phyloP scores from a whole-genome alignment of 2,329 filamentous ascomycete species.

The Penicillium rolfsii region DNA sequence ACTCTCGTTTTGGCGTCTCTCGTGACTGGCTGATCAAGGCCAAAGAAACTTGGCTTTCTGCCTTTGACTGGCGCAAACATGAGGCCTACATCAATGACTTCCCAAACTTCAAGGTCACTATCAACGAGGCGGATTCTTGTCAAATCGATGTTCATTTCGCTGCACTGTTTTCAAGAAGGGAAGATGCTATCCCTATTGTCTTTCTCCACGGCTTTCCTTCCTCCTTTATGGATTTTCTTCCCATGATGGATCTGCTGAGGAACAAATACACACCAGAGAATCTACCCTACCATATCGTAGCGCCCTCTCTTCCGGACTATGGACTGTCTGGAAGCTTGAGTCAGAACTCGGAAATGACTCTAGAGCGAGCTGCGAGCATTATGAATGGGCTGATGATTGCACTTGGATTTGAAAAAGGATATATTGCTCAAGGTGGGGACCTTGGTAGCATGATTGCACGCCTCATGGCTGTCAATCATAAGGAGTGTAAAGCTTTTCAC shows the following conservation, averaged over 20 bases:
- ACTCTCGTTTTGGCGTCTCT: conserved; percentile 10
- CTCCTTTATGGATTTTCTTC: conserved; percentile 59
- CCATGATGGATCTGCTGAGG: conserved; percentile 52
- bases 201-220: conserved; percentile 62
- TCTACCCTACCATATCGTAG: conserved; percentile 61
- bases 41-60: conserved; percentile 14
- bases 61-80: conserved; percentile 17
- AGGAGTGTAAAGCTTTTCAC: conserved; percentile 52
- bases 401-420: conserved; percentile 57
- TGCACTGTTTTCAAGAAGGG: conserved; percentile 57
- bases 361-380: conserved; percentile 47
- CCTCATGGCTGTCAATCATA: conserved; percentile 46
- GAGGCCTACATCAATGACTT: conserved; percentile 15
- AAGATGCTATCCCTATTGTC: conserved; percentile 55
- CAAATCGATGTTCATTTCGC: conserved; percentile 56
- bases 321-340: conserved; percentile 5
- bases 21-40: conserved; percentile 14
- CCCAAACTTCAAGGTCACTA: conserved; percentile 8
- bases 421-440: conserved; percentile 62
- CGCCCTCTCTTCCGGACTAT: conserved; percentile 60
- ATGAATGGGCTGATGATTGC: conserved; percentile 57
- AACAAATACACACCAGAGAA: conserved; percentile 54
- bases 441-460: conserved; percentile 54
- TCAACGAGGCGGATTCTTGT: conserved; percentile 15
- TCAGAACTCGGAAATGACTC: conserved; percentile 25